Percentiles rank a stretch among this genome's conserved stretches.
Evolutionary conservation across 148 eudicot genomes (phyloP).

Genomic region (Simmondsia chinensis): DNA sequence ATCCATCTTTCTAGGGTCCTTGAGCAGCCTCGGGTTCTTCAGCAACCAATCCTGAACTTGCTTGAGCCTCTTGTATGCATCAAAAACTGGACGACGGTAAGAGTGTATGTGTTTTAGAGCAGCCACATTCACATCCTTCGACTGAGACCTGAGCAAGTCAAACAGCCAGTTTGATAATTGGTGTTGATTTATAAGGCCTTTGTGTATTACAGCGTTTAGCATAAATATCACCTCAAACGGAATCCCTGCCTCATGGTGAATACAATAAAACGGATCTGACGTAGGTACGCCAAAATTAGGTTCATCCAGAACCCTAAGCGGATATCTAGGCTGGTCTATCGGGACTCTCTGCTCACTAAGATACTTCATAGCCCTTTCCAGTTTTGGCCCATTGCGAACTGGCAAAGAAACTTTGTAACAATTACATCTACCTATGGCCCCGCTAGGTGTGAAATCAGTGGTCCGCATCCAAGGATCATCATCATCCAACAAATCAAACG

Average conservation of each 20-base stretch:
- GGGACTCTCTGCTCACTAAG: constrained; percentile 39
- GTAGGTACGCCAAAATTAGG: constrained; percentile 44
- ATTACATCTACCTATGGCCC: constrained; percentile 69
- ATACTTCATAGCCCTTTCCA: constrained; percentile 43
- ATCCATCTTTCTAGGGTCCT: constrained; percentile 25
- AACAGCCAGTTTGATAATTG: constrained; percentile 44
- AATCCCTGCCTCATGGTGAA: constrained; percentile 38
- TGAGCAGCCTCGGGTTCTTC: constrained; percentile 48
- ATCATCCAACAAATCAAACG: constrained; percentile 73
- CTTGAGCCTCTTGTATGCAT: constrained; percentile 39
- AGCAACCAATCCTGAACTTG: constrained; percentile 54
- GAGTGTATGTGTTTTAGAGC: constrained; percentile 69
- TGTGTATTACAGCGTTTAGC: constrained; percentile 72
- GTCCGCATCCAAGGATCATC: constrained; percentile 97
- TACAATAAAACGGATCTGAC: constrained; percentile 51
- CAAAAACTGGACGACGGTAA: constrained; percentile 45
- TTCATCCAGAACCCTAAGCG: constrained; percentile 39
- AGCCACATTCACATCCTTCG: constrained; percentile 48
- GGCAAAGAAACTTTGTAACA: constrained; percentile 40
- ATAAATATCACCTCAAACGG: constrained; percentile 48
- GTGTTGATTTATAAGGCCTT: constrained; percentile 65
- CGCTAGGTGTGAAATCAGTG: constrained; percentile 58
- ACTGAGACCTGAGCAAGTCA: constrained; percentile 35
- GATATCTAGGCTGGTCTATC: constrained; percentile 3
- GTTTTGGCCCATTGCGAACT: constrained; percentile 46